Evolutionary conservation across 345 rosid genomes (phyloP), one percentile per base, ranked within the genome.

Genomic region (Leavenworthia alabamica): DNA sequence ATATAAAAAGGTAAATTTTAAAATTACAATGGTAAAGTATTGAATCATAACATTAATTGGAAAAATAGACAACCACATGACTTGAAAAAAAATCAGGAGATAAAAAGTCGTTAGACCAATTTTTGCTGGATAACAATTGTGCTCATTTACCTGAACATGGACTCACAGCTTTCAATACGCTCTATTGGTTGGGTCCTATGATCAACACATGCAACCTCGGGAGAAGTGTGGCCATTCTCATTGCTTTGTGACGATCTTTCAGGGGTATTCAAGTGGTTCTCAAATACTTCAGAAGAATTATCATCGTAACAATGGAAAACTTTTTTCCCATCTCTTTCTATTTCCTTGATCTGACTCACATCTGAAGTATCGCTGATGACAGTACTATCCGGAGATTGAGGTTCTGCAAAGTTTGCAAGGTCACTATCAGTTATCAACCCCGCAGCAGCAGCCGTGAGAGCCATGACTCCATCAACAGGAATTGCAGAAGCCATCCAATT

Each of bases 401-500:
- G 81, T 73, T 85, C 90, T 50, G 68, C 63, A 66, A 56, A 65
- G 73, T 66, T 88, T 14, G 75, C 74, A 66, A 81, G 60, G 54
- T 86, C 96, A 71, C 83, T 79, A 54, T 89, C 86, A 19, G 69
- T 32, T 56, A 77, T 74, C 55, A 85, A 63, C 48, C 91, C 98
- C 5, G 94, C 88, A 44, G 97, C 96, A 54, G 89, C 89, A 37
- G 97, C 96, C 17, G 88, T 78, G 45, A 83, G 83, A 54, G 87
- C 83, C 41, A 82, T 67, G 66, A 80, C 89, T 72, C 79, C 79
- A 60, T 93, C 80, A 64, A 83, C 81, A 22, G 91, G 94, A 60
- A 86, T 86, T 35, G 96, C 94, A 71, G 79, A 85, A 64, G 86
- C 82, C 83, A 76, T 86, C 92, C 85, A 92, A 64, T 89, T 86